Evolutionary conservation across 2,329 filamentous ascomycete genomes (phyloP).

Genomic region (Colletotrichum lini): DNA sequence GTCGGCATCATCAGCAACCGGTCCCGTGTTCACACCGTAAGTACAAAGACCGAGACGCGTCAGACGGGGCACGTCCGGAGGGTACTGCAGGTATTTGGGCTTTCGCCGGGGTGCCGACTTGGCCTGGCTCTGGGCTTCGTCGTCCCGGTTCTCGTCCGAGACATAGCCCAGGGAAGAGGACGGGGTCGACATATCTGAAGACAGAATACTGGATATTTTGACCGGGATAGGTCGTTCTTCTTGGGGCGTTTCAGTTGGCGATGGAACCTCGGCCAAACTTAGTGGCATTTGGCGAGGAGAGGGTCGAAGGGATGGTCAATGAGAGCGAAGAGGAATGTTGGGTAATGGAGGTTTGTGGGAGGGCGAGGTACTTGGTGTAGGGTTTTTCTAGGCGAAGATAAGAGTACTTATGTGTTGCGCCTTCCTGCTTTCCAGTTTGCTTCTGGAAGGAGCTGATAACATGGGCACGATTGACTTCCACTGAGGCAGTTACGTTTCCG

Average conservation of each 20-base stretch:
- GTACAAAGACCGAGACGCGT: conserved; percentile 26
- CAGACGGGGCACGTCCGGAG: conserved; percentile 21
- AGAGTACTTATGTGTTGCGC: not conserved
- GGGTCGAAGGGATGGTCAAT: not conserved
- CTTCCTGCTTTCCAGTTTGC: not conserved
- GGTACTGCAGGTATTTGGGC: conserved; percentile 25
- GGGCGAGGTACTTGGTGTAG: not conserved
- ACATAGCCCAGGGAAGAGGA: not conserved
- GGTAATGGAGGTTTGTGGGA: too few relatives aligned
- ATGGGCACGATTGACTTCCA: not conserved
- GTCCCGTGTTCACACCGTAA: conserved; percentile 35
- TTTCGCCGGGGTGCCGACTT: not conserved
- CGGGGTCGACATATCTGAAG: not conserved
- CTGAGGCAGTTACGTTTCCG: not conserved
- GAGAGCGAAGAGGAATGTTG: not conserved
- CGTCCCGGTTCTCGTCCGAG: not conserved
- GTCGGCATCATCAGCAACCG: conserved; percentile 33
- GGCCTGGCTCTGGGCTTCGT: not conserved
- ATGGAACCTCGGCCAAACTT: not conserved
- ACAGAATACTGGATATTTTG: not conserved
- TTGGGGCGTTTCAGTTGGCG: not conserved
- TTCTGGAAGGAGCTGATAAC: conserved; percentile 4
- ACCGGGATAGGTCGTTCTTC: not conserved
- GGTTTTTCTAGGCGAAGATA: not conserved
- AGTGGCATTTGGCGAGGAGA: not conserved